Evolutionary conservation across 2,329 filamentous ascomycete species (phyloP).

Genomic region (Phaeosphaeriaceae sp.): DNA sequence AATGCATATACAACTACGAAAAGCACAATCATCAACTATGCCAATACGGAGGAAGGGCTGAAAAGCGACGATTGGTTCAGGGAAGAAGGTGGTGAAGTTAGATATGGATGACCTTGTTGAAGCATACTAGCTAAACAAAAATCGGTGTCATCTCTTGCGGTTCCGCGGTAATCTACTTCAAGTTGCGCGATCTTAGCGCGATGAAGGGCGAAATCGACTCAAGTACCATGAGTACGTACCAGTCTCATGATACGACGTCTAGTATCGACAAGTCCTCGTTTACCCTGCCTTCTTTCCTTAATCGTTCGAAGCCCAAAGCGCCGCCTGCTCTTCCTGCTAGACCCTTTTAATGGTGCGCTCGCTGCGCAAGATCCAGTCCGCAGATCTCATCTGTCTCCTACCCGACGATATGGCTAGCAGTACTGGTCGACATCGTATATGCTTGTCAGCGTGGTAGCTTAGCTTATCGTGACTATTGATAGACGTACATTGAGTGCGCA

Average conservation of each 20-base stretch:
- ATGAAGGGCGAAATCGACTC: background rate
- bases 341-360: too few species aligned
- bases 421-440: background rate
- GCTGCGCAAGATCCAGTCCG: too few species aligned
- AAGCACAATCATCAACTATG: slow-evolving; percentile 75
- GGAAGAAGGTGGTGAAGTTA: slow-evolving; percentile 62
- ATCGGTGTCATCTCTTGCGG: background rate
- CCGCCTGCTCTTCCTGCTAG: too few species aligned
- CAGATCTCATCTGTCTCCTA: too few species aligned
- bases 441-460: background rate
- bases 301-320: too few species aligned
- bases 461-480: background rate
- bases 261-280: too few species aligned
- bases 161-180: background rate
- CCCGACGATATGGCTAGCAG: background rate
- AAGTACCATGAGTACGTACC: too few species aligned
- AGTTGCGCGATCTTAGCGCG: background rate
- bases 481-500: background rate
- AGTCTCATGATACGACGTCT: too few species aligned
- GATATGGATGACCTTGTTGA: slow-evolving; percentile 58
- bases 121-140: background rate
- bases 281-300: too few species aligned
- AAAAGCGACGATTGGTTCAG: slow-evolving; percentile 72
- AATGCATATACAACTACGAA: slow-evolving; percentile 60
- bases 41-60: slow-evolving; percentile 59